Evolutionary conservation across 257 asterid genomes (phyloP).

Genomic region (Coffea eugenioides): DNA sequence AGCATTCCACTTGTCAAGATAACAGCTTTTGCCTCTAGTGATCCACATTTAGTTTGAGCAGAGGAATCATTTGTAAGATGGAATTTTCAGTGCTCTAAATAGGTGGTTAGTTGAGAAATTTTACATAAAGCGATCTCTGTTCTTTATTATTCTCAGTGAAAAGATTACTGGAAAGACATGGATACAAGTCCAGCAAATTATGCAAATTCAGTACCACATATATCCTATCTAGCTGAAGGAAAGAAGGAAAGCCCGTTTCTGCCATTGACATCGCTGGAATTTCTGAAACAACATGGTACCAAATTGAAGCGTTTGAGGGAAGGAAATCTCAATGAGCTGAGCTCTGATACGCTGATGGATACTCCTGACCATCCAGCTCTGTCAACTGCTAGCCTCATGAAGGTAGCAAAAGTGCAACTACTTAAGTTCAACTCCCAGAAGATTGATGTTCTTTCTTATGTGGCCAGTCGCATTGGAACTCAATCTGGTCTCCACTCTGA

Average conservation of each 20-base stretch:
- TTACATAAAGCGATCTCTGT: too few species aligned
- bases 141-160: not conserved
- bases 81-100: too few species aligned
- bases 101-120: too few species aligned
- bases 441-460: not conserved
- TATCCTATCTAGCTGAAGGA: not conserved
- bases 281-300: not conserved
- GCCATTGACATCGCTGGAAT: not conserved
- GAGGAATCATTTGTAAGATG: too few species aligned
- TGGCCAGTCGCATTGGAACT: not conserved
- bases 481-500: slow-evolving; percentile 22
- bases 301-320: not conserved
- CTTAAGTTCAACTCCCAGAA: not conserved
- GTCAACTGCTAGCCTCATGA: not conserved
- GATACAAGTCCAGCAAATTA: not conserved
- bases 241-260: slow-evolving; percentile 1
- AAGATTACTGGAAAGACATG: not conserved
- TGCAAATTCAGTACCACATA: not conserved
- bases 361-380: not conserved
- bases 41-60: not conserved
- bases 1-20: not conserved
- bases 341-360: too few species aligned
- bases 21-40: not conserved
- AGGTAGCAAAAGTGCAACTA: not conserved
- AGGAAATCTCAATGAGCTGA: not conserved